Conservation (phyloP, 352 stramenopile species). For the Globisporangium middletonii region DNA sequence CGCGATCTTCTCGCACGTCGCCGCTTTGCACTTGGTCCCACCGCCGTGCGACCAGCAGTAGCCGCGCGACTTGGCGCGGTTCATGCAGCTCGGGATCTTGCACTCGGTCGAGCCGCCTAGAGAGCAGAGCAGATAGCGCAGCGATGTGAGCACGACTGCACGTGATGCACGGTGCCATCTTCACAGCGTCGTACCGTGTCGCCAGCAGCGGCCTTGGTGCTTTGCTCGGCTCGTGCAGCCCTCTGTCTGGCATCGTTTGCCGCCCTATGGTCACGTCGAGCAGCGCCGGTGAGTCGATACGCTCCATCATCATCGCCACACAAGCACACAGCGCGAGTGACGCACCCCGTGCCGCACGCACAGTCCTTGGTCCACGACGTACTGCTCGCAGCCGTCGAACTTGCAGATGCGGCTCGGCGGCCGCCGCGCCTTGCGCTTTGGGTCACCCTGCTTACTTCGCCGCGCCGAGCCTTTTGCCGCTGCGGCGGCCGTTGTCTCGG, state of each 20-base stretch:
- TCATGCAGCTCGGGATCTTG: constrained; percentile 62
- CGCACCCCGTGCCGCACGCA: constrained; percentile 11
- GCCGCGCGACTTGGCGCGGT: constrained; percentile 75
- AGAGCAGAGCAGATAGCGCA: too few species aligned
- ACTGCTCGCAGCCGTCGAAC: constrained; percentile 14
- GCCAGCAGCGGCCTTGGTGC: constrained; percentile 67
- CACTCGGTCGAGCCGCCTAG: constrained; percentile 62
- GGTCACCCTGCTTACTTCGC: constrained; percentile 26
- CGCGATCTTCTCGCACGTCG: constrained; percentile 70
- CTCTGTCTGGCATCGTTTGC: constrained; percentile 52
- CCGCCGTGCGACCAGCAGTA: constrained; percentile 85
- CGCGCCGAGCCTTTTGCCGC: constrained; percentile 3
- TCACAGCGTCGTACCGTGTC: constrained; percentile 22
- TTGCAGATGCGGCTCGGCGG: constrained; percentile 17
- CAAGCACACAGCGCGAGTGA: too few species aligned
- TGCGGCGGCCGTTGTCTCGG: constrained; percentile 7
- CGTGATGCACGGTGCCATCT: too few species aligned
- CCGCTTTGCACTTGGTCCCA: constrained; percentile 67
- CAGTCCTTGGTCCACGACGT: constrained; percentile 16
- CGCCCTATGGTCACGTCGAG: constrained; percentile 14
- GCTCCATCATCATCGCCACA: too few species aligned
- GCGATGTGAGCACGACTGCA: too few species aligned
- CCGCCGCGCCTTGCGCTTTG: constrained; percentile 38
- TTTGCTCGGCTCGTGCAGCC: constrained; percentile 71
- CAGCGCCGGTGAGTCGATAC: too few species aligned